These are phyloP conservation scores for Torrubiellomyces zombiae DNA, from an alignment of 2,329 filamentous ascomycete genomes.

Conservation along the genomic window DNA sequence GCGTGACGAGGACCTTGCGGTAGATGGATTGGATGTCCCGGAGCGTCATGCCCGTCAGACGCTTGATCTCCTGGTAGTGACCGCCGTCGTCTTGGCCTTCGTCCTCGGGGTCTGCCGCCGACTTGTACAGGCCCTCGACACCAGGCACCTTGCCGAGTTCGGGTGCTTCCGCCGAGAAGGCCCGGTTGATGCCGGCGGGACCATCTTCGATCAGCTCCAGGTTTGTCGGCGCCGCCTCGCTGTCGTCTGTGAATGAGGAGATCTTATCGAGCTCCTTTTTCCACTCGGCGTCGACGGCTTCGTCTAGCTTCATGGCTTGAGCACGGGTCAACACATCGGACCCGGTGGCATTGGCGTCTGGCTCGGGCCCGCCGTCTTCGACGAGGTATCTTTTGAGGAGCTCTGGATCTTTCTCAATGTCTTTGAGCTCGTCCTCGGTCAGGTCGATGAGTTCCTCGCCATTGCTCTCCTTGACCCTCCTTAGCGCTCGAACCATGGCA, in stretches of 20 bases:
- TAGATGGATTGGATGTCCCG: conserved; percentile 36
- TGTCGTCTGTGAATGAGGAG: conserved; percentile 12
- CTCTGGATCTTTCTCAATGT: conserved; percentile 22
- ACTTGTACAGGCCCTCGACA: conserved; percentile 33
- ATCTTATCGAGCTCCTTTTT: conserved; percentile 21
- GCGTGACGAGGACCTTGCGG: conserved; percentile 56
- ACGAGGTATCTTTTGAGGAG: conserved; percentile 20
- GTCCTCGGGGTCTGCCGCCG: conserved; percentile 30
- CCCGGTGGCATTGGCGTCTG: conserved; percentile 10
- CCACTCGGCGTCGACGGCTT: conserved; percentile 19
- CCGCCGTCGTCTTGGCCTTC: conserved; percentile 32
- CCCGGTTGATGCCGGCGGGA: conserved; percentile 16
- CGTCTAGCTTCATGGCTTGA: conserved; percentile 20
- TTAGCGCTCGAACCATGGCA: conserved; percentile 24
- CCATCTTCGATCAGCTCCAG: conserved; percentile 20
- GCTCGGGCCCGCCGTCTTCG: conserved; percentile 12
- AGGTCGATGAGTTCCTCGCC: conserved; percentile 29
- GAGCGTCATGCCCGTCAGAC: conserved; percentile 36
- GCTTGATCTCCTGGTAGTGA: conserved; percentile 33
- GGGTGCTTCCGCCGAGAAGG: conserved; percentile 27
- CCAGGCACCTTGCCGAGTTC: conserved; percentile 36
- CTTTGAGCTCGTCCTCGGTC: conserved; percentile 29
- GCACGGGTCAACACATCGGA: conserved; percentile 15
- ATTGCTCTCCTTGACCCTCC: conserved; percentile 22
- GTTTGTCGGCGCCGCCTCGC: conserved; percentile 15